Evolutionary conservation across 1,284 basidiomycete species (phyloP).

Genomic region (Sanguinoderma infundibulare): DNA sequence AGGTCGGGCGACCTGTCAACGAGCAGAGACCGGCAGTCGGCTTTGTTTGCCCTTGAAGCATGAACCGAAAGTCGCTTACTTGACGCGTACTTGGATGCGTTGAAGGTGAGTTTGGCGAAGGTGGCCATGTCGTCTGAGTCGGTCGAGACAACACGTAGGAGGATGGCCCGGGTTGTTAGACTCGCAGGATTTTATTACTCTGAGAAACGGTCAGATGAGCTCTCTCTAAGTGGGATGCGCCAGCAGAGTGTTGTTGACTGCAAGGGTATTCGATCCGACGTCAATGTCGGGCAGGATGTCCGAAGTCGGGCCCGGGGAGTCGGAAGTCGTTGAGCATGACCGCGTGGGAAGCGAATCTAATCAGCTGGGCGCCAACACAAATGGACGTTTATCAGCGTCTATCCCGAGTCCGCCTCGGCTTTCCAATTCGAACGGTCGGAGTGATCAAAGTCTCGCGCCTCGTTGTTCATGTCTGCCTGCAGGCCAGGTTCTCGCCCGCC

Average conservation of each 20-base stretch:
- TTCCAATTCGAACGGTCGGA: not conserved
- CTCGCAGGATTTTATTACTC: too few relatives aligned
- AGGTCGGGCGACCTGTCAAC: conserved; percentile 56
- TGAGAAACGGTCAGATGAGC: not conserved
- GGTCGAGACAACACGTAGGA: too few relatives aligned
- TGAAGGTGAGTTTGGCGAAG: conserved; percentile 67
- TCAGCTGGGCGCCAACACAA: too few relatives aligned
- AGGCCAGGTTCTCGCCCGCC: conserved; percentile 7
- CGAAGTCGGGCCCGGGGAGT: not conserved
- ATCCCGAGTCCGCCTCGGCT: not conserved
- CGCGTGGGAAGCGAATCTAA: not conserved
- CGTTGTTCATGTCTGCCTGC: conserved; percentile 15
- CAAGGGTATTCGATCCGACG: not conserved
- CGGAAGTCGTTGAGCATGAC: not conserved
- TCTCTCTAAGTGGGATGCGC: not conserved
- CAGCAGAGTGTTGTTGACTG: not conserved
- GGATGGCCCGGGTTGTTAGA: too few relatives aligned
- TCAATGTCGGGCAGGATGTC: not conserved
- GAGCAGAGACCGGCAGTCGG: not conserved
- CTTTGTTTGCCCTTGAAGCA: not conserved
- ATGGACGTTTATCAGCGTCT: too few relatives aligned
- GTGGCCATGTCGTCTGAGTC: conserved; percentile 69
- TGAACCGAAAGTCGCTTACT: conserved; percentile 18
- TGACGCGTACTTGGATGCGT: conserved; percentile 66
- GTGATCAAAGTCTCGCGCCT: conserved; percentile 11